Evolutionary conservation across 2,329 filamentous ascomycete species (phyloP).

Genomic region (Parasarocladium wereldwijsianum): DNA sequence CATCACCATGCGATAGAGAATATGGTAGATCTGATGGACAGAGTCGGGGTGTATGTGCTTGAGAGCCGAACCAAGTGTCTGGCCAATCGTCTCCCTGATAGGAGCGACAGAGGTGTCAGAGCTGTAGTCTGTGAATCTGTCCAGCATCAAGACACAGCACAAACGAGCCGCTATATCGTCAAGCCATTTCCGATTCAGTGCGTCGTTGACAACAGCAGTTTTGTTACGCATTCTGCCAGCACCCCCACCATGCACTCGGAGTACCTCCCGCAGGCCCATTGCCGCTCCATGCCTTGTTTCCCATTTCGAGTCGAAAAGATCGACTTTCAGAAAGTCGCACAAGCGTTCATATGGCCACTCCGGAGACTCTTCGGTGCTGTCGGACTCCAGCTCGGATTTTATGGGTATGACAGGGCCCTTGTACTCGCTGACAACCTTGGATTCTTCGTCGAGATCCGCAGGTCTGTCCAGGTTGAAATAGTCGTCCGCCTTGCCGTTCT

Average conservation of each 20-base stretch:
- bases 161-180: conserved; percentile 91
- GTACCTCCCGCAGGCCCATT: conserved; percentile 82
- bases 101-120: conserved; percentile 95
- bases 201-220: conserved; percentile 58
- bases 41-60: conserved; percentile 68
- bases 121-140: conserved; percentile 94
- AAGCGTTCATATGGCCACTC: conserved; percentile 93
- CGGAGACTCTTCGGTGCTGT: conserved; percentile 59
- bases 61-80: conserved; percentile 78
- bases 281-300: conserved; percentile 92
- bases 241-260: conserved; percentile 80
- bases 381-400: conserved; percentile 72
- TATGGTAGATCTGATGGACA: conserved; percentile 71
- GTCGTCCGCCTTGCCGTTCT: conserved; percentile 55
- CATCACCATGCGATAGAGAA: conserved; percentile 83
- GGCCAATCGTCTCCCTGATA: conserved; percentile 87
- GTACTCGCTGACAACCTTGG: conserved; percentile 88
- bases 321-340: conserved; percentile 84
- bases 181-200: conserved; percentile 70
- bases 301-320: conserved; percentile 88
- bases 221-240: conserved; percentile 67
- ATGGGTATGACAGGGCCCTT: conserved; percentile 71
- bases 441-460: conserved; percentile 68
- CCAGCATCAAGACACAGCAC: conserved; percentile 91
- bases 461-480: conserved; percentile 83